Base-by-base conservation (phyloP, 768 basidiomycete genomes). In the Lentinus brumalis region DNA sequence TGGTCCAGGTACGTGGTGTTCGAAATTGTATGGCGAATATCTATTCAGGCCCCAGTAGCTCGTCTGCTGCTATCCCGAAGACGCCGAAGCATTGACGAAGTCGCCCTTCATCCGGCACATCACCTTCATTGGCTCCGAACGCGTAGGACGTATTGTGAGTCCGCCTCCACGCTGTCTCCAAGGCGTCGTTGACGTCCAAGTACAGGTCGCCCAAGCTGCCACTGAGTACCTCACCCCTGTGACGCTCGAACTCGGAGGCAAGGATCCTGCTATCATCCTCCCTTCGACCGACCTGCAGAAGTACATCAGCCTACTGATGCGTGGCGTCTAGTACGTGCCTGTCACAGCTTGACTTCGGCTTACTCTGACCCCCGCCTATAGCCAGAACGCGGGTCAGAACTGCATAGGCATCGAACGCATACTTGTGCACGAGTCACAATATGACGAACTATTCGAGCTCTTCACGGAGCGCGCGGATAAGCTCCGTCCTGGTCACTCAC, bases 401-500 rank as follows among this genome's bases (percentile, higher is more conserved):
- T 99, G 96, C 73, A 96, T 99, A 67, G 96, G 96, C 39, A 92
- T 96, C 63, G 96, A 99, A 73, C 86, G 95, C 2, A 83, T 98
- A 65, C 83, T 98, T 49, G 93, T 98, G 40, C 94, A 95, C 68
- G 70, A 77, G 0, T 80, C 81, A 0, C 88, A 93, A 67, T 90
- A 95, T 67, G 85, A 94, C 50, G 84, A 87, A 5, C 83, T 98
- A 51, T 83, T 87, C 65, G 77, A 79, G 3, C 80, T 86, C 21
- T 79, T 98, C 67, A 69, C 76, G 21, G 83, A 86, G n/a, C 83
- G 88, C 15, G 83, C 86, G 40, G 72, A 75, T 38, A 86, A 84
- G 66, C 78, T 98, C 52, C 89, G 93, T n/a, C 76, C 86, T 26
- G 94, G 91, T 5, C 87, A 89, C 9, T 89, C 92, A 16, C 78